Evolutionary conservation across 306 rosid genomes (phyloP).

Genomic region (Sechiopsis laciniata): DNA sequence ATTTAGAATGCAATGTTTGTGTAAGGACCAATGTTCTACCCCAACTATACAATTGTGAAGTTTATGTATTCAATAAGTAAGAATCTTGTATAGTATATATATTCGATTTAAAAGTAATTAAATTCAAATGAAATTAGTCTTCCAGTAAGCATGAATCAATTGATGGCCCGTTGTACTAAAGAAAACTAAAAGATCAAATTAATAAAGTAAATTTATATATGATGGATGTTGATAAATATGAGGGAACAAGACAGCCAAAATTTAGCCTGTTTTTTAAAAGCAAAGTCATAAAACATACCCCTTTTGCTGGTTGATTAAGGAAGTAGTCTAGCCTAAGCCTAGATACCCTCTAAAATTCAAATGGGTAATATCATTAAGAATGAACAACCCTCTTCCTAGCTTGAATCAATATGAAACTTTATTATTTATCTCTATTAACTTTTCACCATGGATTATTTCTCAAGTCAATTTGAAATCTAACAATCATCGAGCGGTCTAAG

Average conservation of each 20-base stretch:
- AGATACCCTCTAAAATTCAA: background rate
- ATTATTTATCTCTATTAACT: background rate
- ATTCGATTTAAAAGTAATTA: no score
- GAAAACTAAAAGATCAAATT: background rate
- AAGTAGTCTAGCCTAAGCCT: slow-evolving; percentile 2
- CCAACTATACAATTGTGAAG: no score
- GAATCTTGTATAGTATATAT: no score
- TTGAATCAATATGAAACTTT: background rate
- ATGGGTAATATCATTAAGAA: slow-evolving; percentile 19
- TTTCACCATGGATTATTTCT: background rate
- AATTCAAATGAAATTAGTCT: no score
- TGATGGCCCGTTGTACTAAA: no score
- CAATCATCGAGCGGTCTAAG: no score
- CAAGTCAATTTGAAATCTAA: background rate
- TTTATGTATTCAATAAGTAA: no score
- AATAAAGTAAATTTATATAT: background rate
- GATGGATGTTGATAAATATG: background rate
- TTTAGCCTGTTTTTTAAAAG: slow-evolving; percentile 5
- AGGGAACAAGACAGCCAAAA: slow-evolving; percentile 2
- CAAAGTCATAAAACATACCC: background rate
- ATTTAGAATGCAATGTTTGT: no score
- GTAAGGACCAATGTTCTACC: no score
- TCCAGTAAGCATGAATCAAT: no score
- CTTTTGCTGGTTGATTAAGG: slow-evolving; percentile 12
- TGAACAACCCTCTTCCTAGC: slow-evolving; percentile 17